Evolutionary conservation across 768 basidiomycete genomes (phyloP).

Genomic region (Kwoniella sp.): DNA sequence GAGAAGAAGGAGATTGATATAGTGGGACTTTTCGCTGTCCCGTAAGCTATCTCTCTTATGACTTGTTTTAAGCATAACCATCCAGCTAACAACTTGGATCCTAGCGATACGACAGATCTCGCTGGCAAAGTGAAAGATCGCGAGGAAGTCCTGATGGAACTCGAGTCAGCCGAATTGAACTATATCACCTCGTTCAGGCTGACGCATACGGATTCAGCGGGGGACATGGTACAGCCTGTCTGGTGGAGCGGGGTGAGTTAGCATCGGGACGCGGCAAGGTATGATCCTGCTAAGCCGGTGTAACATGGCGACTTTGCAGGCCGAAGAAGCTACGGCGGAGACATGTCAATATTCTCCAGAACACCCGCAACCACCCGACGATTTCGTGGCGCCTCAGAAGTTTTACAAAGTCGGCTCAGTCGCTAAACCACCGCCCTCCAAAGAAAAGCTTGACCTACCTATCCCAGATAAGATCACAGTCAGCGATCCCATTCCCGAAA

Average conservation of each 20-base stretch:
- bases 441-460: constrained; percentile 6
- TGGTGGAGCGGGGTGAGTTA: constrained; percentile 12
- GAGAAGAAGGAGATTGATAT: constrained; percentile 62
- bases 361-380: constrained; percentile 14
- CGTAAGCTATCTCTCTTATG: constrained; percentile 58
- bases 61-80: not conserved
- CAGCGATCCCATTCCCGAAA: not conserved
- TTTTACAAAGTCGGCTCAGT: constrained; percentile 10
- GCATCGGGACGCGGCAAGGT: too few species aligned
- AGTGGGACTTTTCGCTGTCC: constrained; percentile 71
- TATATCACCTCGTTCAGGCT: constrained; percentile 73
- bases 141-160: constrained; percentile 73
- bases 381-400: constrained; percentile 8
- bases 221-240: constrained; percentile 55
- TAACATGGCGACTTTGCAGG: not conserved
- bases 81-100: constrained; percentile 15
- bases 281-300: too few species aligned
- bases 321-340: not conserved
- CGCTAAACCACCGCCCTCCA: not conserved
- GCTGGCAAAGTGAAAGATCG: constrained; percentile 72
- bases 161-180: constrained; percentile 76
- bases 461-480: not conserved
- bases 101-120: constrained; percentile 71
- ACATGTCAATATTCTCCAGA: not conserved
- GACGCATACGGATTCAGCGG: constrained; percentile 45